A percentile compares a stretch with the other conserved stretches of the same genome.
These are phyloP conservation scores for Malania oleifera DNA, from an alignment of 164 flowering plant genomes.

Conservation along the genomic window DNA sequence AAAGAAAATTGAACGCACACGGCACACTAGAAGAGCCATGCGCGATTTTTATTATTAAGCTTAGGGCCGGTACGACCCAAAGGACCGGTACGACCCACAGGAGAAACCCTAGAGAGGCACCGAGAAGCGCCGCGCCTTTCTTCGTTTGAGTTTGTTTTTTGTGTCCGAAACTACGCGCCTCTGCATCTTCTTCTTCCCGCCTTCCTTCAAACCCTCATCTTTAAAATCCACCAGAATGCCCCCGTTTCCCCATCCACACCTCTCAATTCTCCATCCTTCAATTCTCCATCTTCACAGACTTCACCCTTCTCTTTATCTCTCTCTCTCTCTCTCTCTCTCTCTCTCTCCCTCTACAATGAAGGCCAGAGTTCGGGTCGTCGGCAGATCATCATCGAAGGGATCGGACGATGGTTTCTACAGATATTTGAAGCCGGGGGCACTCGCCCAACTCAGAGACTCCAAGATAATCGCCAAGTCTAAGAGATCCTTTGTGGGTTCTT, in stretches of 20 bases:
- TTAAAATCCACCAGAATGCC: neutral
- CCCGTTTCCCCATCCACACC: neutral
- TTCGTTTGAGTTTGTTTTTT: too few species aligned
- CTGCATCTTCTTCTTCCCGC: conserved; percentile 12
- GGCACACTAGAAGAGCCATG: too few species aligned
- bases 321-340: conserved; percentile 2
- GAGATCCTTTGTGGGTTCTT: neutral
- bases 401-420: conserved; percentile 5
- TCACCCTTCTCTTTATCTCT: neutral
- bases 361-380: neutral
- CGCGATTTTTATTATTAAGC: too few species aligned
- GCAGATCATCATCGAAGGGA: conserved; percentile 1
- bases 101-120: too few species aligned
- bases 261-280: too few species aligned
- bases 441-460: conserved; percentile 22
- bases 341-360: neutral
- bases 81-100: too few species aligned
- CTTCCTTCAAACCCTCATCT: conserved; percentile 2
- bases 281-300: too few species aligned
- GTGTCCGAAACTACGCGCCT: too few species aligned
- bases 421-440: conserved; percentile 23
- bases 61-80: too few species aligned
- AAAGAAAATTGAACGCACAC: too few species aligned
- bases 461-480: conserved; percentile 23
- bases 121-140: too few species aligned